phyloP scores from a whole-genome alignment of 768 basidiomycete genomes.

The Scleroderma bovista region DNA sequence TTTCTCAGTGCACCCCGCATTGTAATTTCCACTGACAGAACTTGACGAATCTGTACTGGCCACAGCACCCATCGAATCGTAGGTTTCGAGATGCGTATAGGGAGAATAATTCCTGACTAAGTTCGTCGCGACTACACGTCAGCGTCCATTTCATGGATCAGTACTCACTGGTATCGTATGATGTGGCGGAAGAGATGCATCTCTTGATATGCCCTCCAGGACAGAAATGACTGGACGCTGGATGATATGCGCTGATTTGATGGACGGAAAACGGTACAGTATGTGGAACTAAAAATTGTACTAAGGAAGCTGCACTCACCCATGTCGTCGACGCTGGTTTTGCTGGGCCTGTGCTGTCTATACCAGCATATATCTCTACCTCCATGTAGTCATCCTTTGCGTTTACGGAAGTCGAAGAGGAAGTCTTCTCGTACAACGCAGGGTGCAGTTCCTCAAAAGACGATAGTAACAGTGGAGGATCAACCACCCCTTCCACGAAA shows the following conservation, averaged over 20 bases:
- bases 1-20: constrained; percentile 56
- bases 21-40: constrained; percentile 37
- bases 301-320: constrained; percentile 52
- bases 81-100: constrained; percentile 43
- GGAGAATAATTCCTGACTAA: constrained; percentile 92
- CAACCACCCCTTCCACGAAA: constrained; percentile 74
- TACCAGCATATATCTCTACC: constrained; percentile 69
- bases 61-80: background rate
- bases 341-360: constrained; percentile 66
- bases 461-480: constrained; percentile 76
- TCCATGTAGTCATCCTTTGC: constrained; percentile 36
- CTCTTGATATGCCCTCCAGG: constrained; percentile 23
- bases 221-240: constrained; percentile 16
- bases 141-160: constrained; percentile 47
- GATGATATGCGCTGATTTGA: constrained; percentile 11
- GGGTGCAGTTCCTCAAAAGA: constrained; percentile 77
- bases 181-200: constrained; percentile 24
- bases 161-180: constrained; percentile 15
- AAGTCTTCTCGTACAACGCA: constrained; percentile 43
- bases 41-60: background rate
- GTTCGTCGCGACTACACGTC: constrained; percentile 76
- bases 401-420: background rate
- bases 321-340: constrained; percentile 73
- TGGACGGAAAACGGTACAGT: constrained; percentile 10
- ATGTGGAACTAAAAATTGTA: constrained; percentile 11